These are phyloP conservation scores for Coprinellus micaceus DNA, from an alignment of 768 basidiomycete genomes.

Conservation along the genomic window DNA sequence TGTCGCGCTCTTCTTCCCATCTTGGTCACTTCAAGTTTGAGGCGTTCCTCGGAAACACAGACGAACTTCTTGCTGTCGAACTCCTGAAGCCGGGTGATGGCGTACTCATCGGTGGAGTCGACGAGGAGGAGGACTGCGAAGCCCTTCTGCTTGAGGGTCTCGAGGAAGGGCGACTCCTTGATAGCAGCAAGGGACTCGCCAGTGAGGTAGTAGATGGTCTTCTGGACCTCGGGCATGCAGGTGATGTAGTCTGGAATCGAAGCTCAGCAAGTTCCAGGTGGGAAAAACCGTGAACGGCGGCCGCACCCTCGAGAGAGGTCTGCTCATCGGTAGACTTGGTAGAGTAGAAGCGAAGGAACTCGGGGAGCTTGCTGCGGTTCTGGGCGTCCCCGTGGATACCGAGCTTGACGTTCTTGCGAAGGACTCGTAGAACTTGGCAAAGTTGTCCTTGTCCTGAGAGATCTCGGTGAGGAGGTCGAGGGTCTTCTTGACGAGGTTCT, in stretches of 20 bases:
- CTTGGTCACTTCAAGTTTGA: conserved; percentile 98
- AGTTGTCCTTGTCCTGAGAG: conserved; percentile 99
- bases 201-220: conserved; percentile 98
- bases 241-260: conserved; percentile 85
- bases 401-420: conserved; percentile 99
- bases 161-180: conserved; percentile 96
- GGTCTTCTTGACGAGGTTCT: conserved; percentile 99
- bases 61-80: conserved; percentile 97
- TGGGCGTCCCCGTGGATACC: conserved; percentile 99
- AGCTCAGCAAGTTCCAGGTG: background rate
- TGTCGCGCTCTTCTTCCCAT: conserved; percentile 92
- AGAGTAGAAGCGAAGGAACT: conserved; percentile 97
- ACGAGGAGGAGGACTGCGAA: conserved; percentile 97
- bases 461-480: conserved; percentile 94
- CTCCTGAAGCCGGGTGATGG: conserved; percentile 97
- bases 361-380: conserved; percentile 98
- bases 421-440: conserved; percentile 93
- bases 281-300: background rate
- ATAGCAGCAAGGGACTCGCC: conserved; percentile 92
- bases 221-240: conserved; percentile 98
- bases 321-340: conserved; percentile 91
- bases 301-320: conserved; percentile 85
- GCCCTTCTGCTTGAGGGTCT: conserved; percentile 99
- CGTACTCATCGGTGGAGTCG: conserved; percentile 99
- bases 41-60: conserved; percentile 97